Percentiles rank a stretch among this genome's conserved stretches.
Conservation (phyloP, 2,329 filamentous ascomycete species). For the Metarhizium anisopliae region DNA sequence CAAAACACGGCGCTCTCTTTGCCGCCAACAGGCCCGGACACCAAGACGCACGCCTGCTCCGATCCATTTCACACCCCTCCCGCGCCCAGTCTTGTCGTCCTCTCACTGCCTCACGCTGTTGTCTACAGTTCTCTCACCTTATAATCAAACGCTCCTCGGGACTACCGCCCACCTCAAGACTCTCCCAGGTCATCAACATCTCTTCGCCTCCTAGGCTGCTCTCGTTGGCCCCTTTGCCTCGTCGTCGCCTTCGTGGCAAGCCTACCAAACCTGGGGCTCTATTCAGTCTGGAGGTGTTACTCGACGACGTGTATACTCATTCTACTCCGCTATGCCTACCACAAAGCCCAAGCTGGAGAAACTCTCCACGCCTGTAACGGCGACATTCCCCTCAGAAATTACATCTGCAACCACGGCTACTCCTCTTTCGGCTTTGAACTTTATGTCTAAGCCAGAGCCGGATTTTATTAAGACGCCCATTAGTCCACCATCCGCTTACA, state of each 20-base stretch:
- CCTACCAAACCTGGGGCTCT: not conserved
- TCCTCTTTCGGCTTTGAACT: constrained; percentile 46
- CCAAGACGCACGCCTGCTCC: constrained; percentile 6
- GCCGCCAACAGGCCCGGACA: constrained; percentile 11
- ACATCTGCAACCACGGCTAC: constrained; percentile 58
- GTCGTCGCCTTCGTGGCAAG: not conserved
- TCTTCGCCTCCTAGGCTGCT: not conserved
- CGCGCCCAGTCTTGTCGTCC: not conserved
- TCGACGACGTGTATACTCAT: not conserved
- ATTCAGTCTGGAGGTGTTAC: not conserved
- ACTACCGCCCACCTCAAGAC: constrained; percentile 1
- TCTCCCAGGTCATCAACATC: not conserved
- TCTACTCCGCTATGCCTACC: constrained; percentile 35
- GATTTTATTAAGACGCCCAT: constrained; percentile 78
- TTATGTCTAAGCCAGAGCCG: constrained; percentile 30
- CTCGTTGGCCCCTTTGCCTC: not conserved
- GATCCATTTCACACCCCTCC: constrained; percentile 4
- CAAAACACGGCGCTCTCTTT: constrained; percentile 13
- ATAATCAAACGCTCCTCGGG: constrained; percentile 7
- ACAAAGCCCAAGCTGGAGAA: constrained; percentile 51
- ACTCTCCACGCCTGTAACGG: constrained; percentile 53
- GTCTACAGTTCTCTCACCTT: constrained; percentile 3
- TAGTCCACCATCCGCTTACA: constrained; percentile 81
- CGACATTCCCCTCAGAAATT: constrained; percentile 52
- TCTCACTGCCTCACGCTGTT: constrained; percentile 6